Conservation (phyloP, 2,329 filamentous ascomycete genomes). For the Ophiostoma sp. region DNA sequence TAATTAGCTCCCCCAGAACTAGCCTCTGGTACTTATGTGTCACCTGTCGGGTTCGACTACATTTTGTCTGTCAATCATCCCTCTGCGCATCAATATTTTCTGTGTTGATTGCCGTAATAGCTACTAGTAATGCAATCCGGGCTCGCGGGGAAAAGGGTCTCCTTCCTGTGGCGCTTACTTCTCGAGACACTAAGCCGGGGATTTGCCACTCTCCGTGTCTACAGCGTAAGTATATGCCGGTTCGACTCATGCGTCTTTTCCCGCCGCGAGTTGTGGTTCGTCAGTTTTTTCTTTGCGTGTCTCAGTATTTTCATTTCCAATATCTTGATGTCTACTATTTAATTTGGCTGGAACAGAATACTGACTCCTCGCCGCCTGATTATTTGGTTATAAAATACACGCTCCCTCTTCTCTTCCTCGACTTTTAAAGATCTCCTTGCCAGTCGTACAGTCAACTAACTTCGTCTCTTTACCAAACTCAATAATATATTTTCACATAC, state of each 20-base stretch:
- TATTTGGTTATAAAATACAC: not conserved
- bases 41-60: not conserved
- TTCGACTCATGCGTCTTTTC: conserved; percentile 1
- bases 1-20: not conserved
- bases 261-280: not conserved
- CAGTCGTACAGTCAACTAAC: too few species aligned
- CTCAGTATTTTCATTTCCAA: conserved; percentile 1
- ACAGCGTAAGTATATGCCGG: not conserved
- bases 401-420: not conserved
- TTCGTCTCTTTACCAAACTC: not conserved
- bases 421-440: too few species aligned
- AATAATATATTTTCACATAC: not conserved
- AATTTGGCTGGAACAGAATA: not conserved
- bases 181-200: not conserved
- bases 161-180: not conserved
- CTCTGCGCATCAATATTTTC: not conserved
- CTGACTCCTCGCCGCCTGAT: not conserved
- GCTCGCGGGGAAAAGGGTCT: not conserved
- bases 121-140: not conserved
- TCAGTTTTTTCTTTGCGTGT: not conserved
- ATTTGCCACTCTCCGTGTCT: not conserved
- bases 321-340: not conserved
- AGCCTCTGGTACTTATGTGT: not conserved
- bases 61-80: not conserved
- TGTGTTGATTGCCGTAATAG: not conserved